Base-by-base conservation (phyloP, 2,329 filamentous ascomycete species). In the Peltaster fructicola region DNA sequence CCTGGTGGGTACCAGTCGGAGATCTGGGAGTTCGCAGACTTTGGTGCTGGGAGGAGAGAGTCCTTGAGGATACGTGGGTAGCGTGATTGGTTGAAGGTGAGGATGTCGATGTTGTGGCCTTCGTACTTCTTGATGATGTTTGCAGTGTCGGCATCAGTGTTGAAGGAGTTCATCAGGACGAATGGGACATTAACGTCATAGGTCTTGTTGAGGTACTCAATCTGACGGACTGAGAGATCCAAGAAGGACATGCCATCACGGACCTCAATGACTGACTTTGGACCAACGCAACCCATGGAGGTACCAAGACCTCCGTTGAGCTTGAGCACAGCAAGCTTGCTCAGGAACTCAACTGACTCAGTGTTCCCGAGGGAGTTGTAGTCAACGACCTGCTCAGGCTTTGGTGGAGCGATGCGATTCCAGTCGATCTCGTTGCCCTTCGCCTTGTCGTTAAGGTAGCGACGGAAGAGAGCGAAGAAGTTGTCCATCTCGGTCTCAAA, bases 111-210 rank as follows among this genome's bases (percentile, higher is more conserved):
- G 54, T 93, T 93, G 71, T 98, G 88, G 37, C 88, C 88, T 64
- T 98, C 85, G 61, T 95, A 98, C 67, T 98, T 98, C 73, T 98
- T 98, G 66, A 98, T 98, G 60, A 98, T 98, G 58, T 81, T 82
- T 35, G 84, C 82, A 25, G 88, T 98, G 52, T 98, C 88, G 46
- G 85, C 72, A 54, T 98, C 84, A 52, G 88, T 98, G 71, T 98
- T 98, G 78, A 98, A 98, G 28, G 88, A 95, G 74, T 98, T 98
- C 88, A 98, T 98, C 44, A 98, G 74, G 41, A 98, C 73, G 57
- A 98, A 93, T 23, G 88, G 88, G 16, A 98, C 88, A 52, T 93
- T 95, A 55, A 90, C 81, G 44, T 77, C 70, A 64, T 93, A 95
- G 38, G 82, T 95, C 56, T 84, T 78, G 75, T 98, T 98, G 43